Evolutionary conservation across 129 eudicot genomes (phyloP).

Genomic region (Helichrysum umbraculigerum): DNA sequence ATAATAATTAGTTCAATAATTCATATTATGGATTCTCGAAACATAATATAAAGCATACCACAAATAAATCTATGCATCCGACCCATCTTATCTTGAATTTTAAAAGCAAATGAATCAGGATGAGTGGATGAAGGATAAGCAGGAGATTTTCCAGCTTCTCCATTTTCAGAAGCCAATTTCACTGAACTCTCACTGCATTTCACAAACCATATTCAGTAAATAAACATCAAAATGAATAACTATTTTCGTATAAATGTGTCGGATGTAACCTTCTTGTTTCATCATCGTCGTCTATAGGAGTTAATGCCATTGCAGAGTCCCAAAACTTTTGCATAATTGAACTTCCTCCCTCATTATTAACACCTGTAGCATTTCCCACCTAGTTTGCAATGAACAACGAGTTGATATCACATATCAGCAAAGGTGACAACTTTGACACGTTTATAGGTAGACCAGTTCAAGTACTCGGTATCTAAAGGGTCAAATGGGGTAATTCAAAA

Average conservation of each 20-base stretch:
- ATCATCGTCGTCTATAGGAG: conserved; percentile 68
- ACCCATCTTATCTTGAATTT: conserved; percentile 86
- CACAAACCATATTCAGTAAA: conserved; percentile 24
- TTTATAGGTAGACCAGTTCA: not conserved
- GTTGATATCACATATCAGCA: not conserved
- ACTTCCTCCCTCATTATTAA: conserved; percentile 68
- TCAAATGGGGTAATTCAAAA: not conserved
- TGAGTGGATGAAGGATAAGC: conserved; percentile 49
- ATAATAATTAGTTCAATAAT: not conserved
- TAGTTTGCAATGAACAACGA: conserved; percentile 27
- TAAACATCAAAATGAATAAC: not conserved
- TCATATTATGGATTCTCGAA: not conserved
- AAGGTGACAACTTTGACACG: not conserved
- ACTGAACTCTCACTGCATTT: conserved; percentile 73
- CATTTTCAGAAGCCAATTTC: conserved; percentile 66
- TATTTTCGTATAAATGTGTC: not conserved
- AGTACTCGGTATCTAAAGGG: not conserved
- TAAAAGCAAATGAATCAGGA: conserved; percentile 69
- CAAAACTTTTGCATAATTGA: conserved; percentile 94
- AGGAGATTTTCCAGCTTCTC: conserved; percentile 61
- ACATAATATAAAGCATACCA: conserved; percentile 51
- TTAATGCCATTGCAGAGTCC: conserved; percentile 92
- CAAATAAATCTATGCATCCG: conserved; percentile 86
- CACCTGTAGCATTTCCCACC: conserved; percentile 87
- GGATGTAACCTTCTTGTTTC: conserved; percentile 67